Base-by-base conservation (phyloP, 225 moss, liverwort and hornwort genomes). In the Pseudoscleropodium purum region DNA sequence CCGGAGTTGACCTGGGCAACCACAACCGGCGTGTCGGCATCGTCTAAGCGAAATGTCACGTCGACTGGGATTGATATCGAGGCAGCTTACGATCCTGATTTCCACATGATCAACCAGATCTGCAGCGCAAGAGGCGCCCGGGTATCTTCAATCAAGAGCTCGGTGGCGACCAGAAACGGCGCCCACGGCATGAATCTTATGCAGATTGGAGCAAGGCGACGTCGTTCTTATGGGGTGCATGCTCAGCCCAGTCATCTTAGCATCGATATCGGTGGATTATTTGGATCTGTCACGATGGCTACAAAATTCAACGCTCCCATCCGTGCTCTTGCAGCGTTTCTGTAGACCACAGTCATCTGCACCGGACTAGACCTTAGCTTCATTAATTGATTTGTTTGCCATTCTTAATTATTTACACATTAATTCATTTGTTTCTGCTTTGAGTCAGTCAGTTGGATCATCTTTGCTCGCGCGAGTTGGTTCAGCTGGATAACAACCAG, bases 1-100 rank as follows among this genome's bases (percentile, higher is more conserved):
- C 88, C 88, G 30, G 41, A 88, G 37, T 60, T 92, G 25, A 88
- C 79, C 2, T 92, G 92, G 90, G 83, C 52, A 73, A 49, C 86
- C 56, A 20, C 45, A 37, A 57, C 73, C 8, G 72, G 59, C 30
- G 57, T 59, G 72, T 26, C 75, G 33, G 54, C 24, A 30, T 30
- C 74, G 9, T 17, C 90, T 20, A 73, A 74, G 86, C 31, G 31
- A 33, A 56, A 69, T 23, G 14, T 24, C 3, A 37, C 37, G 47
- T 47, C 47, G 11, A 43, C 26, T 43, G 59, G 30, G 6, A 47
- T 34, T 6, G 47, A 64, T 15, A 19, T 88, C 33, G 43, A 88
- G 54, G 62, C 80, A 11, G 52, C 72, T 43, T 41, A 24, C 12
- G 18, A 81, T 41, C 25, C 62, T 30, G 9, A 60, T 49, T 25